phyloP scores from a whole-genome alignment of 2,329 filamentous ascomycete species.

The Colletotrichum musicola region DNA sequence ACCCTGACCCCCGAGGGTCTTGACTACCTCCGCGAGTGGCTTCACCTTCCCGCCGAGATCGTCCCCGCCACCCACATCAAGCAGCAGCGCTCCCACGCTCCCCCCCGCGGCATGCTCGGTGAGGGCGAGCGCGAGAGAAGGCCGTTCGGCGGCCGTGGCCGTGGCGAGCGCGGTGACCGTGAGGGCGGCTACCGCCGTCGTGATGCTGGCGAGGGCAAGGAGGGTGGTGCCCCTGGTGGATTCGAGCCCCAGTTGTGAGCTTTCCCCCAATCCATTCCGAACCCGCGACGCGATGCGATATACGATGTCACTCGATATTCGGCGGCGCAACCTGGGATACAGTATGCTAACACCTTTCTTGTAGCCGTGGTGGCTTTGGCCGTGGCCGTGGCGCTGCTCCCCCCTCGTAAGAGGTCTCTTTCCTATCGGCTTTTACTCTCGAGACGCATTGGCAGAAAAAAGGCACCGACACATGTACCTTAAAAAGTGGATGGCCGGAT shows the following conservation, averaged over 20 bases:
- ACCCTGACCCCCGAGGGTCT: constrained; percentile 99
- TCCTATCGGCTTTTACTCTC: constrained; percentile 57
- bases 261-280: constrained; percentile 23
- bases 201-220: constrained; percentile 88
- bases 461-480: constrained; percentile 61
- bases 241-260: constrained; percentile 91
- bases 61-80: constrained; percentile 99
- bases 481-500: constrained; percentile 58
- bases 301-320: not conserved
- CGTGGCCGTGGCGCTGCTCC: constrained; percentile 84
- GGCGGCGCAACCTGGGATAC: not conserved
- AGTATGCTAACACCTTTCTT: constrained; percentile 50
- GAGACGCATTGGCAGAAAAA: constrained; percentile 56
- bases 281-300: constrained; percentile 3
- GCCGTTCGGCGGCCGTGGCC: constrained; percentile 83
- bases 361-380: constrained; percentile 86
- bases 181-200: constrained; percentile 94
- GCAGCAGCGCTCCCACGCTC: constrained; percentile 98
- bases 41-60: constrained; percentile 99
- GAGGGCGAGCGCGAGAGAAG: constrained; percentile 85
- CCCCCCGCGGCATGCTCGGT: constrained; percentile 98
- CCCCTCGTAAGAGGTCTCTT: constrained; percentile 68
- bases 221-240: constrained; percentile 90
- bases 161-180: constrained; percentile 82
- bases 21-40: constrained; percentile 99